These are phyloP conservation scores for Mycena metata DNA, from an alignment of 768 basidiomycete species.

Conservation along the genomic window DNA sequence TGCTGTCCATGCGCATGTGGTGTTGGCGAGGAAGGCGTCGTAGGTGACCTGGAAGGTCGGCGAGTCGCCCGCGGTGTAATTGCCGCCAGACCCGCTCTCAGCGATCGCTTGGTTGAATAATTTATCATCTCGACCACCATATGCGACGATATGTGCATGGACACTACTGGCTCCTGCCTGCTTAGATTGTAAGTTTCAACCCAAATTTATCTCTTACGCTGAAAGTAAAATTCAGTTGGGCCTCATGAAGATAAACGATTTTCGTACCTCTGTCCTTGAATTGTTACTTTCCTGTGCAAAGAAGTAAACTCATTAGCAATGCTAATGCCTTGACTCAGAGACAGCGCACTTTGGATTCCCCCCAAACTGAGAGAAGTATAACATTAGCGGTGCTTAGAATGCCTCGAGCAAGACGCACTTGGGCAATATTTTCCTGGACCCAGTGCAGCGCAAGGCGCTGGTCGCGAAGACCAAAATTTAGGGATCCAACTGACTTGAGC, in stretches of 20 bases:
- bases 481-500: conserved; percentile 45
- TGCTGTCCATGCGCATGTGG: conserved; percentile 27
- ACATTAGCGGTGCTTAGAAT: no score
- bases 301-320: no score
- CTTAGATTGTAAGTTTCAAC: no score
- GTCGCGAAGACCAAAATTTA: conserved; percentile 53
- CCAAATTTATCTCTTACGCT: no score
- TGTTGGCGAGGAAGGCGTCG: conserved; percentile 27
- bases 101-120: conserved; percentile 36
- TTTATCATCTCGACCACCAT: conserved; percentile 38
- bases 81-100: conserved; percentile 31
- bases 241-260: no score
- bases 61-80: conserved; percentile 19
- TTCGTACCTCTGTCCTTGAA: conserved; percentile 34
- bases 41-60: conserved; percentile 17
- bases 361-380: conserved; percentile 43
- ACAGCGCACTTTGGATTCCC: conserved; percentile 41
- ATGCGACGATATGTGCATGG: conserved; percentile 48
- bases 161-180: conserved; percentile 52
- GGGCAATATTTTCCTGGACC: conserved; percentile 49
- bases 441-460: conserved; percentile 52
- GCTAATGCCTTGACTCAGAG: conserved; percentile 9
- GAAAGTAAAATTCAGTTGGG: no score
- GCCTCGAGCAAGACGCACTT: no score
- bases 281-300: conserved; percentile 30